Evolutionary conservation across 2,329 filamentous ascomycete species (phyloP).

Genomic region (Paraconiothyrium sp.): DNA sequence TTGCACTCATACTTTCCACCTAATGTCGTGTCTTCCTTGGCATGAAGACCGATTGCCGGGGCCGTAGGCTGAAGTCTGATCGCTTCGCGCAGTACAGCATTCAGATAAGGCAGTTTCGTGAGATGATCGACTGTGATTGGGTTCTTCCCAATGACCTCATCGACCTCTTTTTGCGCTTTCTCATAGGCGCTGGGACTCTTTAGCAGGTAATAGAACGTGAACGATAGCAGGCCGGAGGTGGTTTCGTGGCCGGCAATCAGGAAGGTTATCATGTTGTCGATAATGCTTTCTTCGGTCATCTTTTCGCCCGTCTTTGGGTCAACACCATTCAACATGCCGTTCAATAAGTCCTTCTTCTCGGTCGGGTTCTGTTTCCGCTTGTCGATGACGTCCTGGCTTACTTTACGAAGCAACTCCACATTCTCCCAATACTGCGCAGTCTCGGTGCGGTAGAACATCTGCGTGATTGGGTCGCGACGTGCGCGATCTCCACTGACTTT

Average conservation of each 20-base stretch:
- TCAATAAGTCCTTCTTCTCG: slow-evolving; percentile 68
- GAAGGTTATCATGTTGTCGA: slow-evolving; percentile 75
- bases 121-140: slow-evolving; percentile 61
- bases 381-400: slow-evolving; percentile 66
- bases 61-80: slow-evolving; percentile 65
- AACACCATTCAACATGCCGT: slow-evolving; percentile 65
- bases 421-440: slow-evolving; percentile 62
- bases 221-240: slow-evolving; percentile 50
- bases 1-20: slow-evolving; percentile 52
- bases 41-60: slow-evolving; percentile 57
- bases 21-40: slow-evolving; percentile 44
- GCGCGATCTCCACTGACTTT: slow-evolving; percentile 47
- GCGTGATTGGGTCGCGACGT: slow-evolving; percentile 39
- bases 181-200: slow-evolving; percentile 61
- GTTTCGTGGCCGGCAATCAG: slow-evolving; percentile 62
- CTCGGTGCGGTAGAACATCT: slow-evolving; percentile 48
- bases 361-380: slow-evolving; percentile 63
- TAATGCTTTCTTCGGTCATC: slow-evolving; percentile 68
- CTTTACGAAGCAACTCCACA: slow-evolving; percentile 64
- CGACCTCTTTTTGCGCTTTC: slow-evolving; percentile 64
- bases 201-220: slow-evolving; percentile 61
- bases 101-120: slow-evolving; percentile 62
- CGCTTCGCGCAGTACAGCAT: slow-evolving; percentile 64
- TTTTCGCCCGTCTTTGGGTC: slow-evolving; percentile 70
- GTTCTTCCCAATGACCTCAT: slow-evolving; percentile 59